Percentiles rank a stretch among this genome's conserved stretches.
phyloP scores from a whole-genome alignment of 1,139 yeast species.

The Saccharomycopsis crataegensis region DNA sequence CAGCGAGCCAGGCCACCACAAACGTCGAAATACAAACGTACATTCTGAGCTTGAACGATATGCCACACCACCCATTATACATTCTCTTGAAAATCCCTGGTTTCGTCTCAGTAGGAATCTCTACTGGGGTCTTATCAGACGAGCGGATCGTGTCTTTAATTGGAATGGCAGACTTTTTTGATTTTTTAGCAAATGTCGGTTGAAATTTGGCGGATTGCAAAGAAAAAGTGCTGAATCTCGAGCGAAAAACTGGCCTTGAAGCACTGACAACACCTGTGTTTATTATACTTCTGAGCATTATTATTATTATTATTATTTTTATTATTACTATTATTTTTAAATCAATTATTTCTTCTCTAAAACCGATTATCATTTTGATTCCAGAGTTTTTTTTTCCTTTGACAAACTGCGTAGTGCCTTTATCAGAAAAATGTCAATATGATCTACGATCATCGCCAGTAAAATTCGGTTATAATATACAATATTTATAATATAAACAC shows the following conservation, averaged over 20 bases:
- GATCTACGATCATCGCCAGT: too few relatives aligned
- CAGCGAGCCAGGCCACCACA: slow-evolving; percentile 44
- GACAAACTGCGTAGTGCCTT: too few relatives aligned
- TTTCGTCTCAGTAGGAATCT: not conserved
- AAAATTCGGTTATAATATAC: too few relatives aligned
- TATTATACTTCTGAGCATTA: too few relatives aligned
- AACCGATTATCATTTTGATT: too few relatives aligned
- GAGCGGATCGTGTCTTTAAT: not conserved
- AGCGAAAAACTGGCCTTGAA: not conserved
- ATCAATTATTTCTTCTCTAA: too few relatives aligned
- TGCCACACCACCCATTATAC: slow-evolving; percentile 36
- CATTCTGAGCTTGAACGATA: slow-evolving; percentile 45
- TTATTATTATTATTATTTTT: too few relatives aligned
- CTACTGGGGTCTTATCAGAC: not conserved
- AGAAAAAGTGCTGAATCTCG: not conserved
- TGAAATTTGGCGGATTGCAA: not conserved
- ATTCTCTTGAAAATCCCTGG: too few relatives aligned
- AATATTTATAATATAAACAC: too few relatives aligned
- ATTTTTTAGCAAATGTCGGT: not conserved
- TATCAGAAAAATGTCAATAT: too few relatives aligned
- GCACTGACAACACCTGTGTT: not conserved
- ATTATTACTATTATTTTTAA: too few relatives aligned
- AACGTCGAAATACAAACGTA: slow-evolving; percentile 50
- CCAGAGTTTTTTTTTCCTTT: too few relatives aligned
- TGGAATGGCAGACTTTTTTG: not conserved